Base-by-base conservation (phyloP, 2,329 filamentous ascomycete genomes). In the Colletotrichum cuscutae region DNA sequence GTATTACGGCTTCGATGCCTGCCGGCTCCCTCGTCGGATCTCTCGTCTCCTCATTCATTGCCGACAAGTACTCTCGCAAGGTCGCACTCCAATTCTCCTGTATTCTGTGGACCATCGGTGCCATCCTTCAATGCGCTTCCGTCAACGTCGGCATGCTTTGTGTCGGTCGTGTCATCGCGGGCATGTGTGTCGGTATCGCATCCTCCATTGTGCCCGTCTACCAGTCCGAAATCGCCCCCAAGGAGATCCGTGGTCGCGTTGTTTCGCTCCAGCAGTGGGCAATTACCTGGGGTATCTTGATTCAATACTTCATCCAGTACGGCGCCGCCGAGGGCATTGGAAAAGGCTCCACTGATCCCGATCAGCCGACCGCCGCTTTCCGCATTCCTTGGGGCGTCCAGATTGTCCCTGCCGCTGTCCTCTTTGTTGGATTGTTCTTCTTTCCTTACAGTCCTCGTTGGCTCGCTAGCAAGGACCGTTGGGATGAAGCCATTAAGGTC, bases 1-100 rank as follows among this genome's bases (percentile, higher is more conserved):
- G 88, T 58, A 94, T 94, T 79, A 93, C 92, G 3, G 92, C 92
- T 26, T 85, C 92, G 2, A 94, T 95, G 92, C 90, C 93, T 19
- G 92, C 89, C 60, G 93, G 93, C 19, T 94, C 92, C 5, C 90
- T 93, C 74, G 80, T 92, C 11, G 93, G 88, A 42, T 86, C 88
- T 1, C 80, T 90, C 13, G 68, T 80, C 24, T 88, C 87, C 5
- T 88, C 86, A 32, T 86, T 86, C 72, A 77, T 90, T 24, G 87
- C 87, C 57, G 88, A 89, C 77, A 82, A 78, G 7, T 84, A 83
- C 77, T 88, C 86, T 26, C 84, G 88, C 52, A 88, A 86, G 77
- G 79, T 81, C 5, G 82, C 87, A 1, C 83, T 89, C 24, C 86
- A 88, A 76, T 77, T 87, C 35, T 84, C 86, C 1, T 88, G 85